A percentile compares a stretch with the other conserved stretches of the same genome.
Evolutionary conservation across 805 yeast genomes (phyloP).

Genomic region (Lachancea sp.): DNA sequence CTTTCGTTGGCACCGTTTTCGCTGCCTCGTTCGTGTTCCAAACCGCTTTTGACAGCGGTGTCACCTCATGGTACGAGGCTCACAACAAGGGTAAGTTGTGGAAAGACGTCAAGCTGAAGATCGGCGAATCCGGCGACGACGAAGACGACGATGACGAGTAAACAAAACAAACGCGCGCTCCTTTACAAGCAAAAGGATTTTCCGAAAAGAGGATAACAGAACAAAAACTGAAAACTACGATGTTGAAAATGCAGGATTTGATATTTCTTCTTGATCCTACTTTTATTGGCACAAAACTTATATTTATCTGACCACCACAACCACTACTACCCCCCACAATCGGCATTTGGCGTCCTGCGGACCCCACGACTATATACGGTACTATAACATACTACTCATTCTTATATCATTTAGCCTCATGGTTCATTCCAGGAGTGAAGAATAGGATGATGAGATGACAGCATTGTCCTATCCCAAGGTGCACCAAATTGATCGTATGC

Average conservation of each 20-base stretch:
- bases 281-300: background rate
- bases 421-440: background rate
- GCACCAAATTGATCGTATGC: background rate
- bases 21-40: conserved; percentile 84
- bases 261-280: no score
- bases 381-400: background rate
- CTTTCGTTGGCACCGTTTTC: conserved; percentile 76
- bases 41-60: conserved; percentile 60
- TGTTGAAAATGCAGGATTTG: no score
- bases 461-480: background rate
- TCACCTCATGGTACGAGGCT: conserved; percentile 64
- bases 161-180: background rate
- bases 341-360: background rate
- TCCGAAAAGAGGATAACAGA: background rate
- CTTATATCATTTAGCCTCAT: background rate
- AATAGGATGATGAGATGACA: background rate
- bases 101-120: conserved; percentile 64
- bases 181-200: no score
- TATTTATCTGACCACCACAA: background rate
- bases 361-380: background rate
- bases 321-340: no score
- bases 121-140: conserved; percentile 52
- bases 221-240: no score
- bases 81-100: conserved; percentile 84
- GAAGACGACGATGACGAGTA: conserved; percentile 42